Base-by-base conservation (phyloP, 352 stramenopile species). In the Globisporangium viniferum region DNA sequence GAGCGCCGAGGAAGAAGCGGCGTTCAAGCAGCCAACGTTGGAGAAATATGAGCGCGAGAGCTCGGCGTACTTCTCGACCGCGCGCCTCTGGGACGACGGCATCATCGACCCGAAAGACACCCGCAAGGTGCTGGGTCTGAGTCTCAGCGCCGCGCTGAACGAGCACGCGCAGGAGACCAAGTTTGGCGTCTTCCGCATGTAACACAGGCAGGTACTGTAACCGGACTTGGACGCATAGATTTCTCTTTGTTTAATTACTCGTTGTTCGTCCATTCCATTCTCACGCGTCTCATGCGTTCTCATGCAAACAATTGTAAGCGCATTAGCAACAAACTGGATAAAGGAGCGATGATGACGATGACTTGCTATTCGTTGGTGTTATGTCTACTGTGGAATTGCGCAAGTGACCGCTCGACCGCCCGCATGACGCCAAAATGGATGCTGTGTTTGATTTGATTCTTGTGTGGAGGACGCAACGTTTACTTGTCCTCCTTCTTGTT, bases 131-230 rank as follows among this genome's bases (percentile, higher is more conserved):
- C 39, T 46, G 3, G 39, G 39, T 0, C 39, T 46, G 39, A 93
- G 83, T 67, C 76, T 96, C 6, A 88, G 81, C 58, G 86, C 82
- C 55, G 88, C 82, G 20, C 67, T 94, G 12, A 90, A 95, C 66
- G 79, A 90, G 75, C 76, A 81, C 75, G 74, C 72, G 41, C 67
- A 88, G 71, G 78, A 90, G 62, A 98, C 91, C 62, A 97, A 96
- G 66, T 98, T 98, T 83, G 96, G 96, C 59, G 93, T 99, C 18
- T 99, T 99, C 75, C 82, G 96, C 72, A 99, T 98, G 93, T 99
- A 93, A 65, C n/a, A 35, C 39, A 46, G 39, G 39, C 14, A 46
- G 12, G 39, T 46, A 15, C 15, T 5, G 39, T 46, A 46, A 46
- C 39, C 39, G 12, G 12, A 18, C 39, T 44, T 46, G 39, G 39